These are phyloP conservation scores for Apiotrichum gamsii DNA, from an alignment of 1,284 basidiomycete species.

Conservation along the genomic window DNA sequence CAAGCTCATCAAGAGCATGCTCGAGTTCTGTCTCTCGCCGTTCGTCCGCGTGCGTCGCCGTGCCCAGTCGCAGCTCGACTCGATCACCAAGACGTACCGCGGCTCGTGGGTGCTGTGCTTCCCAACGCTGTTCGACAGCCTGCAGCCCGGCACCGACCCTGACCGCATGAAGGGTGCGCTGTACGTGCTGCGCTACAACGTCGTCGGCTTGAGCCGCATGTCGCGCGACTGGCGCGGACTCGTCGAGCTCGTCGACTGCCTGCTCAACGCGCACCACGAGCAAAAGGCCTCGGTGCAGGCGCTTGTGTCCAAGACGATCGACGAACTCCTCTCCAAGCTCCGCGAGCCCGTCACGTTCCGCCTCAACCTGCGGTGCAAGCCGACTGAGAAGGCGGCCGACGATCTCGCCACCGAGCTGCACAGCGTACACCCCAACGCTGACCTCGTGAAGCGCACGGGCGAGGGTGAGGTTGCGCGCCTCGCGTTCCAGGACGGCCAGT, in stretches of 20 bases:
- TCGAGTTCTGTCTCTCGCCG: constrained; percentile 77
- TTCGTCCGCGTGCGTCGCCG: constrained; percentile 59
- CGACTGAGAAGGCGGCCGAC: constrained; percentile 30
- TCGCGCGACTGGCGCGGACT: constrained; percentile 62
- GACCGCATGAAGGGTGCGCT: constrained; percentile 95
- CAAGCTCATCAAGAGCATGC: constrained; percentile 65
- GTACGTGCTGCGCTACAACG: constrained; percentile 60
- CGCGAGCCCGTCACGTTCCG: constrained; percentile 38
- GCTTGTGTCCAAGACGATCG: constrained; percentile 64
- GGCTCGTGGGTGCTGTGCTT: constrained; percentile 70
- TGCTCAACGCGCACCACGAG: constrained; percentile 81
- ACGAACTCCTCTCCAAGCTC: constrained; percentile 51
- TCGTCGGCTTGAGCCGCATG: constrained; percentile 34
- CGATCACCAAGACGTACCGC: constrained; percentile 61
- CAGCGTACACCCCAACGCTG: constrained; percentile 21
- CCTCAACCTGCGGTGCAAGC: constrained; percentile 22
- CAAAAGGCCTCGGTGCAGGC: constrained; percentile 94
- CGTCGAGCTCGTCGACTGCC: constrained; percentile 59
- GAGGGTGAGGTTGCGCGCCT: constrained; percentile 30
- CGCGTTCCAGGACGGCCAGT: constrained; percentile 44
- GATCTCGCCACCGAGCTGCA: constrained; percentile 20
- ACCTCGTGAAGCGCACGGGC: constrained; percentile 36
- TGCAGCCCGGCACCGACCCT: constrained; percentile 72
- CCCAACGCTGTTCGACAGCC: constrained; percentile 65
- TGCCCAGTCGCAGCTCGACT: constrained; percentile 34